A percentile compares a stretch with the other conserved stretches of the same genome.
Conservation (phyloP, 768 basidiomycete species). For the Lactarius hengduanensis region DNA sequence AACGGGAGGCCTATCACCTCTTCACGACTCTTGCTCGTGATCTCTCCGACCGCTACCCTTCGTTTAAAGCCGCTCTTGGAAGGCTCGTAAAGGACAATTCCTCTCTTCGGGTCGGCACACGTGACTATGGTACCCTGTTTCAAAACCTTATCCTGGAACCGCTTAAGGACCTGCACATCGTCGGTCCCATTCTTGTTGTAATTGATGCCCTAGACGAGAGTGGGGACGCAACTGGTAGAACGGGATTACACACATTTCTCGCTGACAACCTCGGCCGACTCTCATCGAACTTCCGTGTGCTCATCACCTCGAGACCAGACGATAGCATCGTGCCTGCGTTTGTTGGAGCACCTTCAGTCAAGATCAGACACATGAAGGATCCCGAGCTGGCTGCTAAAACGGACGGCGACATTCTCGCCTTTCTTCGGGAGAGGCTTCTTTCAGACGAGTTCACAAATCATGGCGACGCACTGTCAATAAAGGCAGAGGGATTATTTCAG, state of each 20-base stretch:
- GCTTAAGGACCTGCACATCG: not conserved
- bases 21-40: slow-evolving; percentile 4
- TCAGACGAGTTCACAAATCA: not conserved
- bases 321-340: not conserved
- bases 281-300: slow-evolving; percentile 1
- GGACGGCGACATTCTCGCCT: not conserved
- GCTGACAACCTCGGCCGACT: not conserved
- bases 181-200: not conserved
- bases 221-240: not conserved
- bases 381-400: not conserved
- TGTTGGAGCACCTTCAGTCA: not conserved
- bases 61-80: not conserved
- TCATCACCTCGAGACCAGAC: slow-evolving; percentile 1
- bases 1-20: not conserved
- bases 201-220: slow-evolving; percentile 6
- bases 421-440: not conserved
- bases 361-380: not conserved
- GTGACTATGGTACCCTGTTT: slow-evolving; percentile 2
- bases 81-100: not conserved
- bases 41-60: not conserved
- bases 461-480: not conserved
- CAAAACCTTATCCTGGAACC: not conserved
- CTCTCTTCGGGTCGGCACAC: not conserved
- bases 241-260: not conserved
- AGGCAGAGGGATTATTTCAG: not conserved